Evolutionary conservation across 2,329 filamentous ascomycete genomes (phyloP), one percentile per base, ranked within the genome.

Genomic region (Rhynchosporium graminicola): DNA sequence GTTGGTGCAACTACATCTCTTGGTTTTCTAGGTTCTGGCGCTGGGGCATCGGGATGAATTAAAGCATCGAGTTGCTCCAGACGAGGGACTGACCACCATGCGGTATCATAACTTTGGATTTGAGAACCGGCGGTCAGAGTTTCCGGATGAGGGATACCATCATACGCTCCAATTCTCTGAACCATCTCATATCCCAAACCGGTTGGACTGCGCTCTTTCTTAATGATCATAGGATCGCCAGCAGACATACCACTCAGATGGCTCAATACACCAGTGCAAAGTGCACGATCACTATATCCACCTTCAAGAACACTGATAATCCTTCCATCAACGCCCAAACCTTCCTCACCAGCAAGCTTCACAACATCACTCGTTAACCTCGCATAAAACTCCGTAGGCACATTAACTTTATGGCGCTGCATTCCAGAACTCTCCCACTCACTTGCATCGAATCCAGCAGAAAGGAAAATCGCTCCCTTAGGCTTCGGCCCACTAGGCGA

Each of bases 331-430:
- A 91, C 90, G 33, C 84, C 83, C 1, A 91, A 84, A 1, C 83
- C 90, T 69, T 91, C 87, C 74, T 97, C 92, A 46, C 90, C 83
- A 0, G 96, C 90, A 63, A 99, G 80, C 54, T 83, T 86, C 13
- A 96, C 88, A 3, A 97, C 85, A 72, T 99, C 95, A 50, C 87
- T 84, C 0, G 94, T 94, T 67, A 99, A 89, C 1, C 90, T 87
- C 55, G 95, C 95, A 73, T 98, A 99, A 74, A 99, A 99, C 59
- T 94, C 91, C 0, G 94, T 99, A 0, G 95, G 94, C 2, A 99
- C 95, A 72, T 97, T 97, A 71, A 97, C 93, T 62, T 90, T 89
- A 76, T 99, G 95, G 52, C 95, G 85, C 76, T 99, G 95, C 95
- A 99, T 99, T 3, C 91, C 92, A 3, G 84, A 81, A 20, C 90